A percentile compares a stretch with the other conserved stretches of the same genome.
Evolutionary conservation across 257 asterid genomes (phyloP).

Genomic region (Ajuga chamaepitys): DNA sequence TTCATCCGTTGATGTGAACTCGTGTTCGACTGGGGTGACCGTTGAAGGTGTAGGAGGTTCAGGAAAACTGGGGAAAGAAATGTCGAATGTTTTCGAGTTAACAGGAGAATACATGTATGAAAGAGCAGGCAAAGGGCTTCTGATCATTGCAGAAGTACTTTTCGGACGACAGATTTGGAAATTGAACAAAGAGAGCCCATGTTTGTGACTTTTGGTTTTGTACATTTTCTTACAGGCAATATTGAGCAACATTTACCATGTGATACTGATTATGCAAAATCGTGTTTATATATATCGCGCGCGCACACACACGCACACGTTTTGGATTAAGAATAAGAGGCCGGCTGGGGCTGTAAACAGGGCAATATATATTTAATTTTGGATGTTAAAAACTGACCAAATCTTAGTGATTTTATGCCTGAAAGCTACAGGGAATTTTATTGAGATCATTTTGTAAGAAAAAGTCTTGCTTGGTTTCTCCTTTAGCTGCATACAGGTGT

Average conservation of each 20-base stretch:
- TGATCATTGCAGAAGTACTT: conserved; percentile 25
- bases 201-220: conserved; percentile 17
- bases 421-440: conserved; percentile 30
- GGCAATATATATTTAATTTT: neutral
- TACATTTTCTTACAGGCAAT: conserved; percentile 13
- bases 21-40: conserved; percentile 12
- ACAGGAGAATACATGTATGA: conserved; percentile 17
- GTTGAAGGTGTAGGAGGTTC: conserved; percentile 30
- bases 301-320: neutral
- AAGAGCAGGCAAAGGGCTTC: conserved; percentile 21
- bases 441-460: conserved; percentile 19
- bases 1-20: neutral
- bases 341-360: conserved; percentile 21
- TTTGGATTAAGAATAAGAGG: conserved; percentile 5
- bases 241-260: neutral
- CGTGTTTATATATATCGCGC: neutral
- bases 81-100: conserved; percentile 28
- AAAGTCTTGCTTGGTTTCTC: neutral
- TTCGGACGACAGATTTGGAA: conserved; percentile 39
- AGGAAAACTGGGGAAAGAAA: conserved; percentile 35
- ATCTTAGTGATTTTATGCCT: conserved; percentile 31
- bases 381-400: conserved; percentile 20
- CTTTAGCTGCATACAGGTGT: conserved; percentile 17
- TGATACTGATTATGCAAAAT: neutral
- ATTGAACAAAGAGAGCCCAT: conserved; percentile 19